Conservation (phyloP, 169 alveolate species). For the Theileria parva region DNA sequence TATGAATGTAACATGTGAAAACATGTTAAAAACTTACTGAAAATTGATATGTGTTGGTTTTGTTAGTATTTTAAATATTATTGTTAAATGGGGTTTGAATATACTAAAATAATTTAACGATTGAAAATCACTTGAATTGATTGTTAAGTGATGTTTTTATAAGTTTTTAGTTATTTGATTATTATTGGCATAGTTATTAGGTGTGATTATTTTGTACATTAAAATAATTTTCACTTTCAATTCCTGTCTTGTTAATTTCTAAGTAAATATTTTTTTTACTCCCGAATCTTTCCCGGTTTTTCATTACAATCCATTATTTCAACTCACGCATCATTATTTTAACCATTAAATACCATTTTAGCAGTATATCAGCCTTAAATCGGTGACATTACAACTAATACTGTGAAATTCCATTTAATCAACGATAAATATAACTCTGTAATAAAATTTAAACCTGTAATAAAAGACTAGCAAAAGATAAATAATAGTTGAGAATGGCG, state of each 20-base stretch:
- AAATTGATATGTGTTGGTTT: not conserved
- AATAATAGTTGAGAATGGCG: slow-evolving; percentile 21
- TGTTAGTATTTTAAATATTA: too few species aligned
- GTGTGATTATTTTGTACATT: not conserved
- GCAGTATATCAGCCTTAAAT: not conserved
- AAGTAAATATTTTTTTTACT: too few species aligned
- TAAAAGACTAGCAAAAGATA: not conserved
- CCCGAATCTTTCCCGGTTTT: not conserved
- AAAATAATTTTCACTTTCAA: not conserved
- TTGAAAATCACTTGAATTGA: not conserved
- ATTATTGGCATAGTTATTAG: not conserved
- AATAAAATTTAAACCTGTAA: not conserved
- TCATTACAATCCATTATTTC: not conserved
- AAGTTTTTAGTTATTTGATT: not conserved
- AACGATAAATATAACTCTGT: too few species aligned
- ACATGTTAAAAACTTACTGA: not conserved
- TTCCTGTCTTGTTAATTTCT: not conserved
- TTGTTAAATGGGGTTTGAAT: not conserved
- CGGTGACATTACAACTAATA: not conserved
- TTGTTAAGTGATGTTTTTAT: not conserved
- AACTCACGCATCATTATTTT: not conserved
- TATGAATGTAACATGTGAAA: not conserved
- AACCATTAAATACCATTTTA: not conserved
- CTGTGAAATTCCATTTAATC: not conserved
- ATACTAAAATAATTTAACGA: not conserved